Evolutionary conservation across 2,329 filamentous ascomycete species (phyloP).

Genomic region (Leptoxyphium fumago): DNA sequence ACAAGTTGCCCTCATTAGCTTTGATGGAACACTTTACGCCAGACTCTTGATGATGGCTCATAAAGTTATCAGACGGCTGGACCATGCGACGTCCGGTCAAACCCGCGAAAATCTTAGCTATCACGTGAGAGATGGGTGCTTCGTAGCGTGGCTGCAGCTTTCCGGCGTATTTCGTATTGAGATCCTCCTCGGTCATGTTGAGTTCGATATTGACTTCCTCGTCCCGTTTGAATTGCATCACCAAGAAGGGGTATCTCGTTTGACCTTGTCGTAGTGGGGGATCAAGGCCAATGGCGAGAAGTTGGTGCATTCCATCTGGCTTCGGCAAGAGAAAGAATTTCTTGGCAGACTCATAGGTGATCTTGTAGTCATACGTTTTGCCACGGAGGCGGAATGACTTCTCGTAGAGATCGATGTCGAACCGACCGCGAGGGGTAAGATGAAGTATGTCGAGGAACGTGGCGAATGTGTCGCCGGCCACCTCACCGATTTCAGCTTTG

Average conservation of each 20-base stretch:
- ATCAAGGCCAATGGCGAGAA: constrained; percentile 88
- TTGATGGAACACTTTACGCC: constrained; percentile 99
- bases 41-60: constrained; percentile 80
- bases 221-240: constrained; percentile 98
- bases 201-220: constrained; percentile 94
- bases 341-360: constrained; percentile 94
- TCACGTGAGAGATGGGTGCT: constrained; percentile 80
- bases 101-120: constrained; percentile 89
- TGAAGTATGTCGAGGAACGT: constrained; percentile 95
- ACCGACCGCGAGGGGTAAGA: constrained; percentile 93
- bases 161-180: constrained; percentile 77
- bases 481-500: constrained; percentile 97
- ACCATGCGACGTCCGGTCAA: constrained; percentile 91
- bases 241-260: constrained; percentile 92
- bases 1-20: constrained; percentile 92
- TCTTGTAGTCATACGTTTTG: constrained; percentile 99
- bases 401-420: constrained; percentile 99
- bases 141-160: constrained; percentile 84
- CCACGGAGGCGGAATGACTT: constrained; percentile 90
- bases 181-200: constrained; percentile 83
- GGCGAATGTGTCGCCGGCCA: constrained; percentile 94
- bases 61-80: constrained; percentile 85
- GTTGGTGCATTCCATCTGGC: constrained; percentile 91
- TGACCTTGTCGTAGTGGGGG: constrained; percentile 92
- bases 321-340: constrained; percentile 98